These are phyloP conservation scores for Panicum virgatum DNA, from an alignment of 202 grass and related monocot species.

Conservation along the genomic window DNA sequence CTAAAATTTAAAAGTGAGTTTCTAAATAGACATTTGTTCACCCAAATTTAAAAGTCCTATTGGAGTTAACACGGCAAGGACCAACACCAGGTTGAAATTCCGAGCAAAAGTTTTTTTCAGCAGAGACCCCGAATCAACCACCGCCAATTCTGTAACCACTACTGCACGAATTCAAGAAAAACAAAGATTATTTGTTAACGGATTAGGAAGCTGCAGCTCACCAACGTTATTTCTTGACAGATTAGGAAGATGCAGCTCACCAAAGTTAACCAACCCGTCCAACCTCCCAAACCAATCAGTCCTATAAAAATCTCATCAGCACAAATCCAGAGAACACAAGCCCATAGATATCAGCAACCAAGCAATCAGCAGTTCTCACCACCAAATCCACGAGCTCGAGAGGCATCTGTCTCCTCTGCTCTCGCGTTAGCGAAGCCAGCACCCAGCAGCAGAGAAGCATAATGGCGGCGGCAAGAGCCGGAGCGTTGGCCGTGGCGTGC, in stretches of 20 bases:
- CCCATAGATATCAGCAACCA: neutral
- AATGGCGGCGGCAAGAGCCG: slow-evolving; percentile 33
- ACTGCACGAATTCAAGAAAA: neutral
- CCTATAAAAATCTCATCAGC: slow-evolving; percentile 42
- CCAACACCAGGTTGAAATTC: neutral
- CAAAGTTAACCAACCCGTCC: slow-evolving; percentile 36
- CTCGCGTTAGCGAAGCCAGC: neutral
- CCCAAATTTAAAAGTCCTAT: too few species aligned
- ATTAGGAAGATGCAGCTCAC: too few species aligned
- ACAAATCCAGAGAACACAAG: neutral
- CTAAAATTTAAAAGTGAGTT: too few species aligned
- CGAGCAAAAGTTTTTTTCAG: neutral
- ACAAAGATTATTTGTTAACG: neutral
- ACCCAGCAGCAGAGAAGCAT: neutral
- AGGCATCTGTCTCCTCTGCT: neutral
- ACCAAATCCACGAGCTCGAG: neutral
- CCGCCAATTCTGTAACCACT: neutral
- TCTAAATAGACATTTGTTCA: too few species aligned
- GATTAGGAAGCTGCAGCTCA: slow-evolving; percentile 64
- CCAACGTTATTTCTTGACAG: too few species aligned
- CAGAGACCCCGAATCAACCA: neutral
- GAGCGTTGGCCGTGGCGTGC: neutral
- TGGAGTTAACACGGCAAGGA: slow-evolving; percentile 28
- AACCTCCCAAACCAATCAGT: neutral
- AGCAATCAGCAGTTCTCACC: neutral